phyloP scores from a whole-genome alignment of 164 flowering plant species.

The Houttuynia cordata region DNA sequence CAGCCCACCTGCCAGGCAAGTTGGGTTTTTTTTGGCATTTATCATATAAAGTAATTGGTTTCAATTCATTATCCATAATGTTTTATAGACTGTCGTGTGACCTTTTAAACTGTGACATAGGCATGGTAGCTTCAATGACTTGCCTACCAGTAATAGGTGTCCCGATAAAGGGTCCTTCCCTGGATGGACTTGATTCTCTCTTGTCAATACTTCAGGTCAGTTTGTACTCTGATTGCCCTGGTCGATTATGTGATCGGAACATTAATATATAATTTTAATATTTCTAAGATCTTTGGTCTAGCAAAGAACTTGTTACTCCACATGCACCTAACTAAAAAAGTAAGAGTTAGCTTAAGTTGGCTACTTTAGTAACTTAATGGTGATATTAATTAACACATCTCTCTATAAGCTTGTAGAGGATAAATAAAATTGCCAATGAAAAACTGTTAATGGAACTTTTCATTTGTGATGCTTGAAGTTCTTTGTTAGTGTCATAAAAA shows the following conservation, averaged over 20 bases:
- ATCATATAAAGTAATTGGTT: not conserved
- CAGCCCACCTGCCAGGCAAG: constrained; percentile 91
- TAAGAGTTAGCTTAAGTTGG: not conserved
- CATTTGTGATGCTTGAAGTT: not conserved
- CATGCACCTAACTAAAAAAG: not conserved
- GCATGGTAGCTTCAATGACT: constrained; percentile 94
- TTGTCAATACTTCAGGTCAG: constrained; percentile 87
- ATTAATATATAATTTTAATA: not conserved
- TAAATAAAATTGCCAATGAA: too few species aligned
- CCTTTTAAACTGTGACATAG: constrained; percentile 21
- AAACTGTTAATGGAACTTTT: too few species aligned
- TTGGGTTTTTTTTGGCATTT: constrained; percentile 1
- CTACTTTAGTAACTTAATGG: too few species aligned
- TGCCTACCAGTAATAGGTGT: constrained; percentile 94
- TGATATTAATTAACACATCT: too few species aligned
- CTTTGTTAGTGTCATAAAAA: too few species aligned
- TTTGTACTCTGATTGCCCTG: not conserved
- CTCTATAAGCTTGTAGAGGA: too few species aligned
- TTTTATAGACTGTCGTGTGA: not conserved
- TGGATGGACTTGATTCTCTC: constrained; percentile 90
- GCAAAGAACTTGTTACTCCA: not conserved
- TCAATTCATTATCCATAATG: too few species aligned
- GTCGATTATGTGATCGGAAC: too few species aligned
- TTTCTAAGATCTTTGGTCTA: not conserved
- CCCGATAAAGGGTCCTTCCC: constrained; percentile 68